These are phyloP conservation scores for Przewalskia tangutica DNA, from an alignment of 257 asterid species.

Conservation along the genomic window DNA sequence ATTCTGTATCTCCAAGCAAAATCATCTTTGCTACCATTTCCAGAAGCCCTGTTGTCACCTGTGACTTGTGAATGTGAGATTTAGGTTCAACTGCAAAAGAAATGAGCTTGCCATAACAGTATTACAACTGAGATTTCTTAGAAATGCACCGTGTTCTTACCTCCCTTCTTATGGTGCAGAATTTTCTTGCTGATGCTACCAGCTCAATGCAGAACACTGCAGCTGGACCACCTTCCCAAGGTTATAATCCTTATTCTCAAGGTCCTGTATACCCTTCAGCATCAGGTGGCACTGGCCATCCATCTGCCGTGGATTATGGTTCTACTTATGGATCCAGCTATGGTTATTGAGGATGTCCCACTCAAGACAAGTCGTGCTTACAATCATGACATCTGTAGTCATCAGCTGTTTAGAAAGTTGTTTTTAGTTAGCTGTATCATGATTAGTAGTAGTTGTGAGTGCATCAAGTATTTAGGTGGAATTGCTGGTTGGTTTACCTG, in stretches of 20 bases:
- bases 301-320: constrained; percentile 43
- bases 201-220: constrained; percentile 25
- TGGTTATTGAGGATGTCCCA: constrained; percentile 29
- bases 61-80: background rate
- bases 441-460: background rate
- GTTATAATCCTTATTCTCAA: constrained; percentile 49
- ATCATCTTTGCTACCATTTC: background rate
- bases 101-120: background rate
- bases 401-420: background rate
- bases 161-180: constrained; percentile 30
- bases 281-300: constrained; percentile 22
- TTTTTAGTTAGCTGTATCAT: background rate
- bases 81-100: background rate
- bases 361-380: background rate
- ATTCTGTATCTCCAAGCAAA: background rate
- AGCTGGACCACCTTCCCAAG: constrained; percentile 44
- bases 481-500: background rate
- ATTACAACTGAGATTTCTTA: background rate
- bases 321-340: constrained; percentile 41
- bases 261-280: constrained; percentile 35
- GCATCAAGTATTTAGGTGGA: background rate
- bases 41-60: background rate
- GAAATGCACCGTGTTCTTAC: background rate
- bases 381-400: background rate
- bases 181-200: constrained; percentile 56